Evolutionary conservation across 2,329 filamentous ascomycete genomes (phyloP).

Genomic region (Dichotomopilus funicola): DNA sequence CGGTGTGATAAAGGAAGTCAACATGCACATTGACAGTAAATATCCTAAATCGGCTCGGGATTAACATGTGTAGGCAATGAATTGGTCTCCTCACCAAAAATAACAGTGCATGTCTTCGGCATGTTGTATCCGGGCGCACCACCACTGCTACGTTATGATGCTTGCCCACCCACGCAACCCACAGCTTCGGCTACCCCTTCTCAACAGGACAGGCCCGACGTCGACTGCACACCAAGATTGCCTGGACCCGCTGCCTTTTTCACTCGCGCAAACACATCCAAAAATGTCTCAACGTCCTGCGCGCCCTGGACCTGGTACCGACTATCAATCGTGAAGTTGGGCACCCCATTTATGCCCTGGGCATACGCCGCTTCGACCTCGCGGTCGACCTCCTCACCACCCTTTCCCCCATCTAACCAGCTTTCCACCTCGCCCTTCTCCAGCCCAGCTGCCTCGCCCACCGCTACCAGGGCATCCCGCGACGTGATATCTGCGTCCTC

Average conservation of each 20-base stretch:
- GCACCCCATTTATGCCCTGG: slow-evolving; percentile 58
- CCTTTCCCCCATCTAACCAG: slow-evolving; percentile 49
- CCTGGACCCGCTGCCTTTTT: slow-evolving; percentile 26
- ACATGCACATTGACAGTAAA: too few species aligned
- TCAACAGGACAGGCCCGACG: too few species aligned
- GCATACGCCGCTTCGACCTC: slow-evolving; percentile 48
- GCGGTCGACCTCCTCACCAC: slow-evolving; percentile 50
- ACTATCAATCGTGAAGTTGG: slow-evolving; percentile 67
- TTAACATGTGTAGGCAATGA: too few species aligned
- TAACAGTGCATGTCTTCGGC: too few species aligned
- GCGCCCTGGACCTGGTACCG: slow-evolving; percentile 63
- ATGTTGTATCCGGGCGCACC: too few species aligned
- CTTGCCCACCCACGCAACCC: too few species aligned
- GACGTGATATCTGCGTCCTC: slow-evolving; percentile 57
- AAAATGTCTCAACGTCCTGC: slow-evolving; percentile 61
- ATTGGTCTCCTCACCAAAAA: too few species aligned
- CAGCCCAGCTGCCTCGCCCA: slow-evolving; percentile 49
- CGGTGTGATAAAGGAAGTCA: too few species aligned
- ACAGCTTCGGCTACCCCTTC: too few species aligned
- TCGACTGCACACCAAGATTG: too few species aligned
- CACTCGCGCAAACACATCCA: slow-evolving; percentile 55
- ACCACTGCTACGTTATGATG: too few species aligned
- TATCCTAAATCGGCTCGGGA: too few species aligned
- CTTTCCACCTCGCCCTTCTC: slow-evolving; percentile 44
- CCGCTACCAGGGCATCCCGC: slow-evolving; percentile 43